phyloP scores from a whole-genome alignment of 2,329 filamentous ascomycete species.

The Septoria petroselini region DNA sequence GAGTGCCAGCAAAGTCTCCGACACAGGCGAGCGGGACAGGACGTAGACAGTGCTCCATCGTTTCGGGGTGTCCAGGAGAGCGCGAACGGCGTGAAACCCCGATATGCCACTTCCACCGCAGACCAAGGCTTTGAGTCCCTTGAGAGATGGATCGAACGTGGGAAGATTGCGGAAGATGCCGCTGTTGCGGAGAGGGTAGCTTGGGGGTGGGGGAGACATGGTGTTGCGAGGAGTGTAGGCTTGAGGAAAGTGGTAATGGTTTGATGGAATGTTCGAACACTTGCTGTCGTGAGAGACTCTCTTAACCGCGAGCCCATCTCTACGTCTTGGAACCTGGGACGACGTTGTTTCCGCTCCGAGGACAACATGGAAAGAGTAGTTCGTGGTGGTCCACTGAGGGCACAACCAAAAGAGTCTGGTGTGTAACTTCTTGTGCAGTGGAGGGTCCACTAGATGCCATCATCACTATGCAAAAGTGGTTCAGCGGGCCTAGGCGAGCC shows the following conservation, averaged over 20 bases:
- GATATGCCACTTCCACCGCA: slow-evolving; percentile 53
- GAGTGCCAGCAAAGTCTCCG: slow-evolving; percentile 22
- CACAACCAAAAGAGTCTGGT: no score
- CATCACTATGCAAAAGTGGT: neutral
- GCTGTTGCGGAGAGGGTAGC: slow-evolving; percentile 13
- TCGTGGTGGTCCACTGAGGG: no score
- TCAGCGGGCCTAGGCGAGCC: neutral
- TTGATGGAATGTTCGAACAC: neutral
- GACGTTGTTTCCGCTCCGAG: no score
- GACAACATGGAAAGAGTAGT: no score
- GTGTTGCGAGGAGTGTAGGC: neutral
- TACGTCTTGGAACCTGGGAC: no score
- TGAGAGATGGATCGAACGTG: slow-evolving; percentile 40
- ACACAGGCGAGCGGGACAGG: slow-evolving; percentile 45
- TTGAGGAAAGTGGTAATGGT: neutral
- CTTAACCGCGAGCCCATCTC: neutral
- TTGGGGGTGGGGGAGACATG: slow-evolving; percentile 10
- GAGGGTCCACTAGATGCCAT: neutral
- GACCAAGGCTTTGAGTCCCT: slow-evolving; percentile 48
- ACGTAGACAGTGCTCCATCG: slow-evolving; percentile 52
- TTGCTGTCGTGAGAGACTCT: neutral
- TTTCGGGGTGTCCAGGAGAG: slow-evolving; percentile 43
- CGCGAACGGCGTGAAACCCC: slow-evolving; percentile 49
- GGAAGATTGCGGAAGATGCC: slow-evolving; percentile 51
- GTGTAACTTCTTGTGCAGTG: neutral